Base-by-base conservation (phyloP, 2,329 filamentous ascomycete genomes). In the Pseudogymnoascus sp. region DNA sequence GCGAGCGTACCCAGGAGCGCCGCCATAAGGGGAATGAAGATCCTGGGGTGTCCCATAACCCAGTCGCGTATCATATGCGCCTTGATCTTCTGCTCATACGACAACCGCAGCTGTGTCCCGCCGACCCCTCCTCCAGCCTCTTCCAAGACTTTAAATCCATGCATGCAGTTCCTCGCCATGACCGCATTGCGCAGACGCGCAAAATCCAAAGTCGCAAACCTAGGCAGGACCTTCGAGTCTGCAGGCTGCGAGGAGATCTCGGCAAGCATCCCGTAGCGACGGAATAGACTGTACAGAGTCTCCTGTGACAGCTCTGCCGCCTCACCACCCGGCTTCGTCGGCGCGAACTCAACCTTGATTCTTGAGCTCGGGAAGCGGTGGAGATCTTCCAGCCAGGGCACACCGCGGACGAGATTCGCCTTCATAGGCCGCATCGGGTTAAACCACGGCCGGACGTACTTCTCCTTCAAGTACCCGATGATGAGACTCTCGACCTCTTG, bases 301-400 rank as follows among this genome's bases (percentile, higher is more conserved):
- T 99, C 95, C 70, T 96, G 91, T 0, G 89, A 91, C 16, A 97
- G 77, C 69, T 96, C 92, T 5, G 88, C 85, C 0, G 87, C 87
- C 63, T 88, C 81, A 1, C 79, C 82, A n/a, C 90, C 91, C 0
- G 90, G 83, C 25, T 83, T 82, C 0, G 85, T 83, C 3, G 92
- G 85, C 6, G 93, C 82, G 67, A 97, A 97, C 72, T 97, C 93
- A 21, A 97, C 86, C 69, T 86, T 89, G 38, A 99, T 71, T 28
- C 90, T 82, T 42, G 81, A 81, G 64, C 87, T 91, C 0, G 95
- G 95, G 60, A 92, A 87, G 5, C 92, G 85, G 69, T 91, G 89
- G 28, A 99, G 78, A 73, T 99, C 95, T 72, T 97, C 95, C 2
- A 97, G 83, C 95, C 95, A 99, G 0, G 95, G 95, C 21, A 87